Evolutionary conservation across 805 yeast species (phyloP), one percentile per base, ranked within the genome.

Genomic region (Lipomyces yamanashiensis): DNA sequence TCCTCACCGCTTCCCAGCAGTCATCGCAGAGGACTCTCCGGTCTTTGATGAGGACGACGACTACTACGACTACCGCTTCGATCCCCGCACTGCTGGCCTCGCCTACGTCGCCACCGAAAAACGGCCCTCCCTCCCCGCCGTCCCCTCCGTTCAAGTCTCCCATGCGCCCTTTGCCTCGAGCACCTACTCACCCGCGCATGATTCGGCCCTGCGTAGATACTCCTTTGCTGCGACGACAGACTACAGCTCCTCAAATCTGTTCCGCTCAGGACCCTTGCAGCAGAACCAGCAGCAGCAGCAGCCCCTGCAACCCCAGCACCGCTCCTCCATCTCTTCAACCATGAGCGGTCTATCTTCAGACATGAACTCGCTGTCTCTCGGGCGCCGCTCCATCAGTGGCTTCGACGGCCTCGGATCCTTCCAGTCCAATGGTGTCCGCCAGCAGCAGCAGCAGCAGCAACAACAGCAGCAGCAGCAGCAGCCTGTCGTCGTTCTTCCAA

Each of bases 41-140:
- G 62, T 62, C 34, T 59, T 59, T 44, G 63, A 59, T 52, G 67
- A 63, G 8, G 67, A 61, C 41, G 64, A 63, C 19, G 56, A 55
- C 60, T 37, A 49, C 41, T 23, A 52, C 49, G 58, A 50, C 34
- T 17, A 13, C 47, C 48, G 57, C 36, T 43, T 13, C 47, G 48
- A 15, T 28, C 51, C 54, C 28, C 53, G 54, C 1, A 19, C 54
- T 10, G 40, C 49, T 1, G 53, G 40, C 37, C 10, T 49, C 23
- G 34, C 53, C 48, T 36, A 17, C 40, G 54, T 48, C 28, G 59
- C 40, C 37, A 17, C 52, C n/a, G 47, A 41, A 10, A 59, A 59
- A 54, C 57, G 62, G 19, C 23, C 37, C 41, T 58, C 58, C 19
- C 23, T 51, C 37, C 53, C 57, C n/a, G 3, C 3, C 3, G 10